phyloP scores from a whole-genome alignment of 2,329 filamentous ascomycete genomes.

The Kalaharituber pfeilii region DNA sequence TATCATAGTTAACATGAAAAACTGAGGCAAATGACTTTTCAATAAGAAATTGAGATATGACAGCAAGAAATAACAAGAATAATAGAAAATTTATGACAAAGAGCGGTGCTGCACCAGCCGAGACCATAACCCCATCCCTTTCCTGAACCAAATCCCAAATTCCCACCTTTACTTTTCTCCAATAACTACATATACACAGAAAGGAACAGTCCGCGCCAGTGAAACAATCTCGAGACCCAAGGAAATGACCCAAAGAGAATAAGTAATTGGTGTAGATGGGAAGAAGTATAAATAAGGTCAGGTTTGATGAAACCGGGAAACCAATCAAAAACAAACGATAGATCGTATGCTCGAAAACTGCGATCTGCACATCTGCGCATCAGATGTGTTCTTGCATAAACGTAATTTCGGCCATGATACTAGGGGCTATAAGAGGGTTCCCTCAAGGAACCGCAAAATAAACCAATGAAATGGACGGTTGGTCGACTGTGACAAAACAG shows the following conservation, averaged over 20 bases:
- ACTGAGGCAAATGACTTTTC: background rate
- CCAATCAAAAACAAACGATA: too few relatives aligned
- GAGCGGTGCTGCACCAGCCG: slow-evolving; percentile 3
- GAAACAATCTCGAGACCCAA: slow-evolving; percentile 2
- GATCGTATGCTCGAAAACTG: too few relatives aligned
- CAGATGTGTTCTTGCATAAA: background rate
- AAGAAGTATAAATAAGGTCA: too few relatives aligned
- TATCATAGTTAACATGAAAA: too few relatives aligned
- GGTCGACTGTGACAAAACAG: background rate
- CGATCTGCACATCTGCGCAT: too few relatives aligned
- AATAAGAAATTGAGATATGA: slow-evolving; percentile 9
- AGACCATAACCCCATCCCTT: background rate
- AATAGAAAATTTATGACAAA: slow-evolving; percentile 2
- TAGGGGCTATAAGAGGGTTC: background rate
- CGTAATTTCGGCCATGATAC: background rate
- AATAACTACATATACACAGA: slow-evolving; percentile 12
- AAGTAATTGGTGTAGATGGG: too few relatives aligned
- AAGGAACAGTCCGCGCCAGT: slow-evolving; percentile 3
- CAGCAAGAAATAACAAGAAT: background rate
- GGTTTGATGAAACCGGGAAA: too few relatives aligned
- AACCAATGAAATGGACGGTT: background rate
- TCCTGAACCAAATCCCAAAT: background rate
- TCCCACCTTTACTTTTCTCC: background rate
- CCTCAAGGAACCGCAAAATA: background rate
- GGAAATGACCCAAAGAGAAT: background rate